Conservation (phyloP, 2,329 filamentous ascomycete genomes). For the Talaromyces sp. region DNA sequence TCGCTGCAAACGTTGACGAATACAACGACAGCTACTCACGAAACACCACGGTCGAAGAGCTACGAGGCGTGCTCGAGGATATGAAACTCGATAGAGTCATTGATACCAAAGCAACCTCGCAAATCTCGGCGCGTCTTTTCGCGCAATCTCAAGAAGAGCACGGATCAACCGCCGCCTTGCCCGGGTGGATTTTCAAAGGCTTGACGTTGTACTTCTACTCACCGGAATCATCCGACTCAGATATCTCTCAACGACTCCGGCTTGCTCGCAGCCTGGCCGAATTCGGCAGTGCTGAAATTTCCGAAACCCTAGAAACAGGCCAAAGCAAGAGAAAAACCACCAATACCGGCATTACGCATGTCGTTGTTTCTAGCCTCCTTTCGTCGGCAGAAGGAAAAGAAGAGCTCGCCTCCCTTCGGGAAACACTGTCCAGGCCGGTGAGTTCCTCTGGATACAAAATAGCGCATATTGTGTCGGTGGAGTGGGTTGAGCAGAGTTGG, state of each 20-base stretch:
- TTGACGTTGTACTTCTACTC: slow-evolving; percentile 40
- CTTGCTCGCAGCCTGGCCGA: slow-evolving; percentile 54
- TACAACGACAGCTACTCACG: slow-evolving; percentile 80
- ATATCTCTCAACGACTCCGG: slow-evolving; percentile 4
- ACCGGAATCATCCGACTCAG: background rate
- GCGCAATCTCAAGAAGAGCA: slow-evolving; percentile 44
- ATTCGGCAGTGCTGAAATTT: slow-evolving; percentile 64
- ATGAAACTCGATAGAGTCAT: slow-evolving; percentile 27
- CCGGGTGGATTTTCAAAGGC: slow-evolving; percentile 46
- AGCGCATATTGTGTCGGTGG: slow-evolving; percentile 62
- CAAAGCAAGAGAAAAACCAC: background rate
- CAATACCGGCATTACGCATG: slow-evolving; percentile 61
- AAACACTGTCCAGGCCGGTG: slow-evolving; percentile 18
- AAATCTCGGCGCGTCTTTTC: slow-evolving; percentile 48
- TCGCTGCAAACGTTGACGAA: slow-evolving; percentile 62
- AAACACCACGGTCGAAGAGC: slow-evolving; percentile 60
- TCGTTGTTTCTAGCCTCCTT: slow-evolving; percentile 53
- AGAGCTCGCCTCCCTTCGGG: slow-evolving; percentile 29
- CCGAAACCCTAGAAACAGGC: slow-evolving; percentile 39
- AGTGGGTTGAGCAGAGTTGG: slow-evolving; percentile 81
- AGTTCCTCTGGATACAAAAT: slow-evolving; percentile 39
- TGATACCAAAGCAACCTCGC: slow-evolving; percentile 38
- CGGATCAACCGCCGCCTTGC: slow-evolving; percentile 4
- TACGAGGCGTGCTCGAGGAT: slow-evolving; percentile 46
- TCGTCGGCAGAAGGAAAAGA: slow-evolving; percentile 31